Evolutionary conservation across 805 yeast genomes (phyloP).

Genomic region (Wickerhamiella siamensis): DNA sequence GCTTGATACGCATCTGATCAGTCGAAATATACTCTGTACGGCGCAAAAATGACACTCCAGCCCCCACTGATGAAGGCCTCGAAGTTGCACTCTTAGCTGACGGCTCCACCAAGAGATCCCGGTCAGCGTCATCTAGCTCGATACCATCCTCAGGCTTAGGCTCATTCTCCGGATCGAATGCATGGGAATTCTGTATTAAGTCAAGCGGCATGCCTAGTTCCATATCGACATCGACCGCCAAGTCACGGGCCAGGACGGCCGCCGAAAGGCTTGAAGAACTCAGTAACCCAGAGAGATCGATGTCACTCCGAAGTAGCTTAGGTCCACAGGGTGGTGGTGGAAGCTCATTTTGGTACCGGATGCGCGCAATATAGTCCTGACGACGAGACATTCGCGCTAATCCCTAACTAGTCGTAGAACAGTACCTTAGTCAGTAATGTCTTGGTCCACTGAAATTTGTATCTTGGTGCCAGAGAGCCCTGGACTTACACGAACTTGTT

Average conservation of each 20-base stretch:
- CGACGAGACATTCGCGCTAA: too few relatives aligned
- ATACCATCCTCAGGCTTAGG: conserved; percentile 26
- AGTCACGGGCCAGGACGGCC: conserved; percentile 25
- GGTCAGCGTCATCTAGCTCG: conserved; percentile 63
- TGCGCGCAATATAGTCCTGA: conserved; percentile 44
- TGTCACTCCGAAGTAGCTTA: conserved; percentile 47
- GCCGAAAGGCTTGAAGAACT: conserved; percentile 50
- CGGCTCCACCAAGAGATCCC: conserved; percentile 67
- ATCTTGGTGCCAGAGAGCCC: too few relatives aligned
- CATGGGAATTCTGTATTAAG: conserved; percentile 47
- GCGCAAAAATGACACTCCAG: conserved; percentile 62
- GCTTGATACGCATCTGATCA: conserved; percentile 28
- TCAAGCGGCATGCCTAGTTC: conserved; percentile 68
- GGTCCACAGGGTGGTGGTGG: conserved; percentile 95
- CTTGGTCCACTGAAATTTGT: too few relatives aligned
- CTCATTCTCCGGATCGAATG: conserved; percentile 41
- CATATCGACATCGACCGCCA: conserved; percentile 39
- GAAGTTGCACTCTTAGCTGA: conserved; percentile 28
- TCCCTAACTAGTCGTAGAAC: too few relatives aligned
- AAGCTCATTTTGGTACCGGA: conserved; percentile 68
- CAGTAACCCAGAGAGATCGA: conserved; percentile 32
- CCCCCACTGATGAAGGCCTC: conserved; percentile 14
- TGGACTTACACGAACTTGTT: too few relatives aligned
- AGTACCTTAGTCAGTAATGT: too few relatives aligned
- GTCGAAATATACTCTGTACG: conserved; percentile 87